phyloP scores from a whole-genome alignment of 306 rosid genomes.

The Mimosa bimucronata region DNA sequence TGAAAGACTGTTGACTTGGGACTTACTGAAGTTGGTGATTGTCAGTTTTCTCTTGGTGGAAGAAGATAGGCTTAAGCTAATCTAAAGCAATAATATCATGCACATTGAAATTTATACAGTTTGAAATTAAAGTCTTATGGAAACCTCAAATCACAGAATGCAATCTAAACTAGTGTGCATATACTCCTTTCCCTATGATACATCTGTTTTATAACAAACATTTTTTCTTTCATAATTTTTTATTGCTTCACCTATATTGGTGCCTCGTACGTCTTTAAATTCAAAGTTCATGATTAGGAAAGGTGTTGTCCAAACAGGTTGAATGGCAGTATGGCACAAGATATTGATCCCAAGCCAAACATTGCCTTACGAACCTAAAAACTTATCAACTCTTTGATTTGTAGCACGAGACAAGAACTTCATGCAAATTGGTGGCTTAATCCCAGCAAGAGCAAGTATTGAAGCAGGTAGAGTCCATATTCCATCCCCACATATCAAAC shows the following conservation, averaged over 20 bases:
- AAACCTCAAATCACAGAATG: neutral
- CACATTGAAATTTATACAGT: neutral
- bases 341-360: slow-evolving; percentile 29
- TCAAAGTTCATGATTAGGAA: slow-evolving; percentile 5
- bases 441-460: slow-evolving; percentile 50
- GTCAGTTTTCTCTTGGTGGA: neutral
- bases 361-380: slow-evolving; percentile 39
- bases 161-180: slow-evolving; percentile 16
- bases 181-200: slow-evolving; percentile 18
- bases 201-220: neutral
- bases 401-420: slow-evolving; percentile 54
- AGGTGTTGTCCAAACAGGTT: slow-evolving; percentile 22
- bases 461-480: slow-evolving; percentile 62
- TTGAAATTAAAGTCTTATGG: slow-evolving; percentile 17
- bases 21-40: too few relatives aligned
- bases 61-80: neutral
- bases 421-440: slow-evolving; percentile 67
- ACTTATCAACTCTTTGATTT: slow-evolving; percentile 40
- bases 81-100: neutral
- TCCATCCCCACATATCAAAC: slow-evolving; percentile 66
- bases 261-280: neutral
- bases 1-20: neutral
- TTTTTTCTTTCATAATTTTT: neutral
- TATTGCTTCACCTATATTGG: neutral
- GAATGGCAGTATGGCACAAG: slow-evolving; percentile 30